Base-by-base conservation (phyloP, 345 rosid genomes). In the Anastatica hierochuntica region DNA sequence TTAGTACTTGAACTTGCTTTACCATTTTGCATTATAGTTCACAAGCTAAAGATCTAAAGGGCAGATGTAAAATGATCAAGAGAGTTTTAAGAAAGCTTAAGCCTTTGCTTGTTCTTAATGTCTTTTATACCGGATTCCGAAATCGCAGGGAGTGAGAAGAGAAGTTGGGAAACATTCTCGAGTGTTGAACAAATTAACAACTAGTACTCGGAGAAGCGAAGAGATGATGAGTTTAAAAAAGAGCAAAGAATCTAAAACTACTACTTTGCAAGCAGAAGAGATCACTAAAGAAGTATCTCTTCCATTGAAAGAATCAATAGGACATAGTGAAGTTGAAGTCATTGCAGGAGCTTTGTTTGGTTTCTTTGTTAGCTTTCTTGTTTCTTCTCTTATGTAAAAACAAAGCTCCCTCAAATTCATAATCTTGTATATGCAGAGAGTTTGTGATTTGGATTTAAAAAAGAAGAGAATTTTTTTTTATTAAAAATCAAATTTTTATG, bases 121-220 rank as follows among this genome's bases (percentile, higher is more conserved):
- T 47, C 39, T 16, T 31, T 9, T 39, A 16, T 9, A 17, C 29
- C 21, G 26, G 42, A 38, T 46, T 38, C 3, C 7, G 18, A 9
- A 16, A 12, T 35, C 66, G 73, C 71, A 89, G 95, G 95, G 95
- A 1, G 95, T 86, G 42, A 71, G 97, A 63, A 81, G 90, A 77
- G 97, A 90, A 75, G 97, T 84, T n/a, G 97, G 97, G 23, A 76
- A 66, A 56, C 97, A 90, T 68, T 88, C 87, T 7, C 80, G 14
- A 70, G 64, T 71, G 53, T 60, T 90, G 43, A 90, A 90, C 72
- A 77, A 57, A 37, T 33, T 74, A 43, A 31, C 75, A 23, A 11
- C 14, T 10, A 63, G 67, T 38, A 14, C 56, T 15, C 66, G 9
- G 10, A 56, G 0, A 58, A 72, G 58, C 61, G 68, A 30, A 56